phyloP scores from a whole-genome alignment of 2,329 filamentous ascomycete genomes.

The Trichoderma koningii region DNA sequence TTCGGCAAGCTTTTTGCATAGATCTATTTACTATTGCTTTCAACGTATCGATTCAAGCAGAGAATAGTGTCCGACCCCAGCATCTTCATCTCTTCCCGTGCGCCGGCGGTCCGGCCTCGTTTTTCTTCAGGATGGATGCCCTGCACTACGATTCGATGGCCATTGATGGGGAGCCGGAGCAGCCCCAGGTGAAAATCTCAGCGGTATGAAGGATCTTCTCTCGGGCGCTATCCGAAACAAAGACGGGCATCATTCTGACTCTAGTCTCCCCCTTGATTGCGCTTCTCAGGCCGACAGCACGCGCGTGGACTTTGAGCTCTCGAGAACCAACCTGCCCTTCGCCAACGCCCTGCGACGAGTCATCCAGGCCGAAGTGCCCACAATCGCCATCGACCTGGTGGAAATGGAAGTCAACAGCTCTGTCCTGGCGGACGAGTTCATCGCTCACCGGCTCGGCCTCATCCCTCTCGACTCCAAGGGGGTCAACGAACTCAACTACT shows the following conservation, averaged over 20 bases:
- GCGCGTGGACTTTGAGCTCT: conserved; percentile 89
- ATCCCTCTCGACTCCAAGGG: conserved; percentile 85
- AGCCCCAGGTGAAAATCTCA: conserved; percentile 61
- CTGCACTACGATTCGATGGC: conserved; percentile 65
- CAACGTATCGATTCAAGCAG: background rate
- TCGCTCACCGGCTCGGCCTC: conserved; percentile 87
- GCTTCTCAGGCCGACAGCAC: conserved; percentile 68
- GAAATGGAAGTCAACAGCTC: conserved; percentile 92
- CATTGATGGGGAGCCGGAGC: conserved; percentile 59
- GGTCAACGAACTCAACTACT: conserved; percentile 80
- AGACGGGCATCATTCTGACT: conserved; percentile 2
- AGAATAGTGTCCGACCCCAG: background rate
- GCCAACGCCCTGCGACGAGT: conserved; percentile 90
- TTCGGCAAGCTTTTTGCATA: background rate
- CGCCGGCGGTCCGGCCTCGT: conserved; percentile 16
- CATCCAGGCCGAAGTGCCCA: conserved; percentile 92
- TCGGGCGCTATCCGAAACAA: background rate
- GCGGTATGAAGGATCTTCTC: conserved; percentile 47
- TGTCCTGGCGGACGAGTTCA: conserved; percentile 95
- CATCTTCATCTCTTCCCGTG: background rate
- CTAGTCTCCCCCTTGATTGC: background rate
- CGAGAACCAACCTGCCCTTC: conserved; percentile 84
- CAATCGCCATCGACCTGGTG: conserved; percentile 90
- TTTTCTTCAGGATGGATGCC: conserved; percentile 41
- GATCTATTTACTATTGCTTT: background rate